Evolutionary conservation across 2,329 filamentous ascomycete species (phyloP), one percentile per base, ranked within the genome.

Genomic region (Blastomyces silverae): DNA sequence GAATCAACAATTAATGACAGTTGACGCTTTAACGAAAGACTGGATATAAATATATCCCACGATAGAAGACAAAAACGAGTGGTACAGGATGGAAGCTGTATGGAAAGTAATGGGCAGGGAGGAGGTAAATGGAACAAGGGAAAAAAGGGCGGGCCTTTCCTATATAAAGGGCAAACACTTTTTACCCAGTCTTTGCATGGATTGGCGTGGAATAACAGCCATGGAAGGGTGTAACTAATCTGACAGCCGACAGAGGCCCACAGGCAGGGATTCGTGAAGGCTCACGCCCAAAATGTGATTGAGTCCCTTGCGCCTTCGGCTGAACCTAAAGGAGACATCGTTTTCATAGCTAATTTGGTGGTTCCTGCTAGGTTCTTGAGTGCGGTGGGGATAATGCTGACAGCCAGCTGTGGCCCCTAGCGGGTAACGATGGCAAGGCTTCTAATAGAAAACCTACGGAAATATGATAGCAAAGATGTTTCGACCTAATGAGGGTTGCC

Each of bases 41-140:
- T 31, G 28, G 60, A 60, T 61, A 59, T 58, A 28, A 58, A 31
- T n/a, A 56, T 63, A 63, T 44, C 50, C 50, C 20, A 20, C 7
- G 15, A 28, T 28, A 8, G 20, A 42, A 53, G 25, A 58, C n/a
- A 25, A 63, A 63, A 63, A n/a, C 20, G 17, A 42, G n/a, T 3
- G 28, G n/a, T 10, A 31, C 15, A 64, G 20, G 44, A 50, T 17
- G 22, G n/a, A 37, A 34, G 22, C 13, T 31, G 22, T 46, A 13
- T 20, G 31, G 37, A 31, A 46, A 31, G 7, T 3, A 22, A 28
- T 10, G 42, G 11, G 22, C n/a, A 17, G 39, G 15, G n/a, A 39
- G 44, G 55, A 58, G 52, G 39, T 5, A 61, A 56, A 44, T n/a
- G 62, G 50, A 61, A 53, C n/a, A 57, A 39, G 34, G 44, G n/a